Base-by-base conservation (phyloP, 1,284 basidiomycete species). In the Phlebopus sp. region DNA sequence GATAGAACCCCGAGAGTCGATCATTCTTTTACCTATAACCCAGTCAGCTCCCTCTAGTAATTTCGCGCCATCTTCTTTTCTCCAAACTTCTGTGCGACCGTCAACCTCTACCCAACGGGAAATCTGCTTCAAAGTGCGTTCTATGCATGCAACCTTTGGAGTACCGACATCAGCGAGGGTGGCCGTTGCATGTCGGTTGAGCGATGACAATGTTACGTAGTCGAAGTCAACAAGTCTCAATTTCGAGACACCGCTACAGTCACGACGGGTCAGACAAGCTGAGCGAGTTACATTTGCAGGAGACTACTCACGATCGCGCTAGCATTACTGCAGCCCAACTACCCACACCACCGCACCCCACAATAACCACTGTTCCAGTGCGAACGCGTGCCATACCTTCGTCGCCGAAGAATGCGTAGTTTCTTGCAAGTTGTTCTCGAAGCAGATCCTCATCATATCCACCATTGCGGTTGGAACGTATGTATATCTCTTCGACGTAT, bases 311-410 rank as follows among this genome's bases (percentile, higher is more conserved):
- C 84, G 88, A 90, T 64, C 94, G 74, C 25, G 85, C 86, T 37
- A 97, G 82, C 93, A 97, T 97, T 27, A 96, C 82, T 5, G 96
- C 94, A 21, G 86, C 89, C 87, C 93, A 96, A 58, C 90, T 93
- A 0, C 96, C 95, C 1, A 99, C 97, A 5, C 97, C 97, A 49
- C 97, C 97, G 55, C 94, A 92, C 3, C 97, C 97, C 7, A 99
- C 82, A 18, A 99, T 76, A 17, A 93, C 91, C 3, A 98, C 93
- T 15, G 78, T 84, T 6, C 83, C 81, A 18, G 77, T 66, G 49
- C 97, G 77, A 37, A 99, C 78, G 58, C 81, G 84, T 10, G 71
- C 64, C 92, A 98, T 97, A 19, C 84, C 82, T 31, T 94, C 88
- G 29, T 96, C 91, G 0, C 93, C 93, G 41, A 99, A 87, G 71